phyloP scores from a whole-genome alignment of 441 rosid genomes.

The Erodium trifolium region DNA sequence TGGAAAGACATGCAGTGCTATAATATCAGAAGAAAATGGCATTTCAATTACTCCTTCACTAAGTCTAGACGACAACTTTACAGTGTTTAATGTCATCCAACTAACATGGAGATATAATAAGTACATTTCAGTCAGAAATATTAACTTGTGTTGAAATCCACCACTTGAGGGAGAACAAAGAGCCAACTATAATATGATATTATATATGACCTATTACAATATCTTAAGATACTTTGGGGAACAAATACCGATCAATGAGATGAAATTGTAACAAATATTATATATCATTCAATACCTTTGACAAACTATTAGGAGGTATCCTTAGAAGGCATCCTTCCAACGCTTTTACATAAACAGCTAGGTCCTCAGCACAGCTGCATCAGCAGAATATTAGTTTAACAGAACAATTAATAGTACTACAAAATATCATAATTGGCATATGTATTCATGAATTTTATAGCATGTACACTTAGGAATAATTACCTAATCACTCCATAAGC shows the following conservation, averaged over 20 bases:
- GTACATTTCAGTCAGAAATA: no score
- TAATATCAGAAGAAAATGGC: not conserved
- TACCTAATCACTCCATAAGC: not conserved
- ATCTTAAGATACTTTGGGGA: not conserved
- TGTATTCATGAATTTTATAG: not conserved
- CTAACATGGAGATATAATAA: not conserved
- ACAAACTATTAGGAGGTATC: slow-evolving; percentile 77
- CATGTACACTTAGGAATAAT: not conserved
- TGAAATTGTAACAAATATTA: not conserved
- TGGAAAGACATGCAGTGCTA: slow-evolving; percentile 6
- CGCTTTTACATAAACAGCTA: slow-evolving; percentile 61
- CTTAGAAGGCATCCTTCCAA: slow-evolving; percentile 57
- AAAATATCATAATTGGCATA: slow-evolving; percentile 4
- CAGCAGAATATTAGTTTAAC: slow-evolving; percentile 15
- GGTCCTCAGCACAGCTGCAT: slow-evolving; percentile 65
- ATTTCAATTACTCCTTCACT: slow-evolving; percentile 1
- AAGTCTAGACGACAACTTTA: not conserved
- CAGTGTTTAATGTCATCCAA: not conserved
- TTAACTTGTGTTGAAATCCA: not conserved
- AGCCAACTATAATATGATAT: not conserved
- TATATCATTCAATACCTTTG: slow-evolving; percentile 46
- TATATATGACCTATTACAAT: not conserved
- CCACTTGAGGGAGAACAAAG: slow-evolving; percentile 1
- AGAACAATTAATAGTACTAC: slow-evolving; percentile 5
- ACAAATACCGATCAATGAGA: slow-evolving; percentile 2